Conservation (phyloP, 2,329 filamentous ascomycete genomes). For the Trichoderma asperellum region DNA sequence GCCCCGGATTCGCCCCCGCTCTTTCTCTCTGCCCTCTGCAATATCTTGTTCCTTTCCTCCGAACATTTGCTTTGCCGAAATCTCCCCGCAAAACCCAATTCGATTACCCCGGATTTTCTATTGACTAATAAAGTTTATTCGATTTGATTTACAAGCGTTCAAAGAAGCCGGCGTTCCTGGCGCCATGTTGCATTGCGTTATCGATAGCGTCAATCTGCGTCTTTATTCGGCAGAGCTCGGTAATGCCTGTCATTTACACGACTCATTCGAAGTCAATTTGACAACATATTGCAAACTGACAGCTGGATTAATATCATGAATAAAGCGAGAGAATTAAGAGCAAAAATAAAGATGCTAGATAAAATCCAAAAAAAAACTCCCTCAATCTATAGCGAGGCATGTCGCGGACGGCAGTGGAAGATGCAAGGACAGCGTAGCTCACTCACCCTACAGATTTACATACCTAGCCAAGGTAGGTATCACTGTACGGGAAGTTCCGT, state of each 20-base stretch:
- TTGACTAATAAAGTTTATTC: neutral
- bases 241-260: neutral
- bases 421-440: neutral
- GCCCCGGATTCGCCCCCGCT: constrained; percentile 19
- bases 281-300: neutral
- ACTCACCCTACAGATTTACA: neutral
- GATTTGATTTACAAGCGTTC: neutral
- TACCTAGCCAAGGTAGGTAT: neutral
- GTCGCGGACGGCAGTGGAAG: neutral
- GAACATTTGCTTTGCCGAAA: neutral
- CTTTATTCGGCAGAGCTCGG: constrained; percentile 1
- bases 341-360: neutral
- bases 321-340: neutral
- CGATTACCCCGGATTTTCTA: neutral
- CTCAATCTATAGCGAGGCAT: neutral
- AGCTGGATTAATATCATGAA: neutral
- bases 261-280: neutral
- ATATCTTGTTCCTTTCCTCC: neutral
- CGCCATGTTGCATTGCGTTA: neutral
- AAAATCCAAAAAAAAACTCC: neutral
- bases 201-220: neutral
- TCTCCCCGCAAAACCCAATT: neutral
- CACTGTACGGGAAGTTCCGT: neutral
- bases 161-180: neutral
- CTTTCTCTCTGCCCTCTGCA: neutral